Conservation (phyloP, 352 stramenopile species). For the Pythium graminicola region DNA sequence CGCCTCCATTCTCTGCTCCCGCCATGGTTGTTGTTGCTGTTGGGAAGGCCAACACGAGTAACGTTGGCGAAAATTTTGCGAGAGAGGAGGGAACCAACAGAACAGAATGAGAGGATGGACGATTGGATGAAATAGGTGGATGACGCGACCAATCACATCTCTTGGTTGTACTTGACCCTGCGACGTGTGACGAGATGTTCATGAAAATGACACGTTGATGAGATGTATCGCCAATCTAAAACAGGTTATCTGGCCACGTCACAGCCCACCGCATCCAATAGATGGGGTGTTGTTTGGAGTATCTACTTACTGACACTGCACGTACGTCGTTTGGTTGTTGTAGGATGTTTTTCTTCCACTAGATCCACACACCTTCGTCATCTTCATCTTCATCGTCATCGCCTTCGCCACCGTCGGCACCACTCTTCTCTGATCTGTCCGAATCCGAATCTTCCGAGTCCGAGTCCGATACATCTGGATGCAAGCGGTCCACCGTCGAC, state of each 20-base stretch:
- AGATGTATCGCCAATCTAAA: slow-evolving; percentile 14
- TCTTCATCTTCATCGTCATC: slow-evolving; percentile 32
- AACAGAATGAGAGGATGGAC: background rate
- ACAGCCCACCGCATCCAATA: background rate
- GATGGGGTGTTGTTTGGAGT: background rate
- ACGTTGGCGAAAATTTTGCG: background rate
- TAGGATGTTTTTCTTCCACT: slow-evolving; percentile 14
- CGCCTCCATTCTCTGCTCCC: background rate
- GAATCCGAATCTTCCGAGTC: slow-evolving; percentile 61
- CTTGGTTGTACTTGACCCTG: background rate
- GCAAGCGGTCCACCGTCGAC: slow-evolving; percentile 77
- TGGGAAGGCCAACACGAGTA: background rate
- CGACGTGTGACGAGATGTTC: background rate
- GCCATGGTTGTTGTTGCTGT: background rate
- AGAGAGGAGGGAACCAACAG: slow-evolving; percentile 9
- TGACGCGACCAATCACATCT: background rate
- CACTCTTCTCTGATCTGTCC: slow-evolving; percentile 31
- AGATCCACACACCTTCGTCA: slow-evolving; percentile 79
- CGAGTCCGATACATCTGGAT: slow-evolving; percentile 66
- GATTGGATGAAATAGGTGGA: slow-evolving; percentile 14
- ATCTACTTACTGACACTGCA: slow-evolving; percentile 14
- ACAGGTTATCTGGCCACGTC: background rate
- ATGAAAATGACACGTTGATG: background rate
- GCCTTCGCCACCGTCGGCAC: slow-evolving; percentile 3
- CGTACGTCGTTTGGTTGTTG: background rate